Base-by-base conservation (phyloP, 176 grass and related monocot species). In the Lolium perenne region DNA sequence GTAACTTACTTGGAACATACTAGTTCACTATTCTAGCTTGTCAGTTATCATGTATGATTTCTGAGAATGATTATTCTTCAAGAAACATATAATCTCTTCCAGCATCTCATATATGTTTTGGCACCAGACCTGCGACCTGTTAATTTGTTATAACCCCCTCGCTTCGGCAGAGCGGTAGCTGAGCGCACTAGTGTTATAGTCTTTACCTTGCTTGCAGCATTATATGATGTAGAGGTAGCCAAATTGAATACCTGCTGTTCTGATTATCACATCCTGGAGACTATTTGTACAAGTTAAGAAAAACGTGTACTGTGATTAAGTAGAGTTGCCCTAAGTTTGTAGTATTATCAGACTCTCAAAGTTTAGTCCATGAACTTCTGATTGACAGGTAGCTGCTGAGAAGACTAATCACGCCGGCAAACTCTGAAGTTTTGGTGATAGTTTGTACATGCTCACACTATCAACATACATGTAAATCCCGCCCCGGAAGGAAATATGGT, bases 341-440 rank as follows among this genome's bases (percentile, higher is more conserved):
- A 83, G 32, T 13, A 83, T 46, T 29, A 73, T 58, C 21, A 23
- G 55, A 80, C 63, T 54, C 40, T 38, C 41, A 50, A 10, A 53
- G 3, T 38, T 71, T 56, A 8, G 70, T 58, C 16, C 20, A 58
- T 70, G 22, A 7, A 67, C 23, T 71, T 70, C 51, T 21, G 41
- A 88, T 78, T 18, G 76, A 57, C 60, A 76, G 71, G 71, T 90
- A 76, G 64, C 23, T 77, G 26, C 43, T 41, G 63, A 51, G 25
- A 71, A 82, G 80, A 59, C 72, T 76, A 67, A 48, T 77, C 23
- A 83, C 43, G 21, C 12, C 57, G 38, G 54, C 17, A 20, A 75
- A 50, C 53, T 77, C 48, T 68, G 13, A 87, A 77, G 70, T 49
- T 87, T 77, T 56, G 49, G 11, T 68, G 35, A 77, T 58, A 82